Evolutionary conservation across 352 stramenopile genomes (phyloP).

Genomic region (Phytopythium montanum): DNA sequence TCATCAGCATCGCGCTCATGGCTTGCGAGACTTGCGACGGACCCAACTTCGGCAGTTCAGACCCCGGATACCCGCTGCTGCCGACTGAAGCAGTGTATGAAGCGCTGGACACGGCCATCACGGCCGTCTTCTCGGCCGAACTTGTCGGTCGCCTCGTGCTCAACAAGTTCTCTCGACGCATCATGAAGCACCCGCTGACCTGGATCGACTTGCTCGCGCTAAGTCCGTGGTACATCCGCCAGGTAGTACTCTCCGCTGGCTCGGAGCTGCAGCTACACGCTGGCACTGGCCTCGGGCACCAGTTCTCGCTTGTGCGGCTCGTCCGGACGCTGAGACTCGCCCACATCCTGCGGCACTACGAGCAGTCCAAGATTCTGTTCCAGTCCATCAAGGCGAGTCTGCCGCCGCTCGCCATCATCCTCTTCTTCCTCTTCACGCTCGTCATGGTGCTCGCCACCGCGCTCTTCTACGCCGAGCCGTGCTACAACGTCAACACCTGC

Average conservation of each 20-base stretch:
- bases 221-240: conserved; percentile 48
- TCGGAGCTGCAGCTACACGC: conserved; percentile 18
- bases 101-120: conserved; percentile 33
- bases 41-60: conserved; percentile 37
- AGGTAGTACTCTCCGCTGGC: conserved; percentile 13
- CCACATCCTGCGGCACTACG: conserved; percentile 49
- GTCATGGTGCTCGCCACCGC: conserved; percentile 73
- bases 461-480: conserved; percentile 74
- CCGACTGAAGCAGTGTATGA: conserved; percentile 31
- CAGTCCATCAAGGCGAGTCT: conserved; percentile 53
- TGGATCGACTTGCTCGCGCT: conserved; percentile 57
- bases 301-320: conserved; percentile 43
- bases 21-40: conserved; percentile 65
- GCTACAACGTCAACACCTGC: conserved; percentile 72
- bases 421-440: conserved; percentile 78
- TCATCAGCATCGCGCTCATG: conserved; percentile 42
- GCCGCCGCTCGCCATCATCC: conserved; percentile 47
- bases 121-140: conserved; percentile 54
- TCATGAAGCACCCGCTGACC: conserved; percentile 37
- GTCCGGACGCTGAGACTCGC: conserved; percentile 46
- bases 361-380: conserved; percentile 58
- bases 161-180: conserved; percentile 18
- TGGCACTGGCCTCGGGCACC: conserved; percentile 14
- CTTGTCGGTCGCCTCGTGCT: conserved; percentile 32
- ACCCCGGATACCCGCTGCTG: conserved; percentile 59